Percentiles rank a stretch among this genome's conserved stretches.
phyloP scores from a whole-genome alignment of 345 rosid species.

The Eucalyptus virginea region DNA sequence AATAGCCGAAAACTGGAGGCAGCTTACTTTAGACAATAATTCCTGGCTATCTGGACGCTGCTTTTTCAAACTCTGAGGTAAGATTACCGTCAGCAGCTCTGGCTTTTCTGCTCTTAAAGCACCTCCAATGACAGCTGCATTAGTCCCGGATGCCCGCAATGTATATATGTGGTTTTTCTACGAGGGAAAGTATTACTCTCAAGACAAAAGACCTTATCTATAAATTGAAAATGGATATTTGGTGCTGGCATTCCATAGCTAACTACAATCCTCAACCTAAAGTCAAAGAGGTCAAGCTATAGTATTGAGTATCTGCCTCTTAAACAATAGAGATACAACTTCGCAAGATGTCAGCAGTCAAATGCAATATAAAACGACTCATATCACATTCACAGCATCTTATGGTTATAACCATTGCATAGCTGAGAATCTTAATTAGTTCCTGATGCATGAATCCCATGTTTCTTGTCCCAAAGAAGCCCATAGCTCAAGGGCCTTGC shows the following conservation, averaged over 20 bases:
- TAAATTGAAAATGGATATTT: not conserved
- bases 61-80: conserved; percentile 86
- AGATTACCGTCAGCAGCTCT: conserved; percentile 77
- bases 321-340: not conserved
- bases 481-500: conserved; percentile 90
- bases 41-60: conserved; percentile 95
- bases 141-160: conserved; percentile 93
- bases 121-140: conserved; percentile 93
- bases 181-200: not conserved
- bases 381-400: conserved; percentile 6
- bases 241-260: not conserved
- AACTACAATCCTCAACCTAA: not conserved
- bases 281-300: not conserved
- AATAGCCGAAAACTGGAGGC: not conserved
- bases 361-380: not conserved
- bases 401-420: conserved; percentile 94
- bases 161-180: conserved; percentile 97
- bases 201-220: not conserved
- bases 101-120: conserved; percentile 94
- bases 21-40: conserved; percentile 61
- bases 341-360: not conserved
- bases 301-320: not conserved
- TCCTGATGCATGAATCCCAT: conserved; percentile 99
- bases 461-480: conserved; percentile 90
- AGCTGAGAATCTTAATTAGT: conserved; percentile 93